These are phyloP conservation scores for Exophiala xenobiotica DNA, from an alignment of 2,329 filamentous ascomycete genomes.

Conservation along the genomic window DNA sequence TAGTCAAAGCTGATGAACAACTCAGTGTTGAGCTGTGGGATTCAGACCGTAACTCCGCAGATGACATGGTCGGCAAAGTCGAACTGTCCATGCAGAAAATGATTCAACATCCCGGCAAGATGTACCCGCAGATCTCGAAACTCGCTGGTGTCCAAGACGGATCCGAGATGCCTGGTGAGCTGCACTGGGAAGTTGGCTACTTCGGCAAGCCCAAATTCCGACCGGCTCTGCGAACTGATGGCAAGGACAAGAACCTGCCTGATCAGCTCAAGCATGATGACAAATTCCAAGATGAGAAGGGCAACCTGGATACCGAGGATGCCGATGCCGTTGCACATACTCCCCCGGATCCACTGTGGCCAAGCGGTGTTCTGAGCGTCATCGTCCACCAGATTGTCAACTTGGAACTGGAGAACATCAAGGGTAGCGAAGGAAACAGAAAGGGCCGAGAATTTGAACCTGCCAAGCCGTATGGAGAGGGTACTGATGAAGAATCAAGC, in stretches of 20 bases:
- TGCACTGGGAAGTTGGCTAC: slow-evolving; percentile 95
- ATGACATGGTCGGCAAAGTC: slow-evolving; percentile 93
- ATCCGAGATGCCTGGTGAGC: slow-evolving; percentile 84
- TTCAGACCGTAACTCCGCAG: slow-evolving; percentile 85
- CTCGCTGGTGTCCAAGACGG: slow-evolving; percentile 79
- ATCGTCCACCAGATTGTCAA: slow-evolving; percentile 95
- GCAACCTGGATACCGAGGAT: slow-evolving; percentile 66
- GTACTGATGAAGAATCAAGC: slow-evolving; percentile 78
- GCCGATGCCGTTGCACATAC: slow-evolving; percentile 87
- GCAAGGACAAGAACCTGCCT: slow-evolving; percentile 76
- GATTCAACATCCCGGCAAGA: slow-evolving; percentile 88
- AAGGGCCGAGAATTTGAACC: slow-evolving; percentile 88
- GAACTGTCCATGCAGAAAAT: slow-evolving; percentile 92
- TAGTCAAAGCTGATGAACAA: slow-evolving; percentile 91
- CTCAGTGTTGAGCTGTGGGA: slow-evolving; percentile 95
- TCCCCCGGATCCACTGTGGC: slow-evolving; percentile 94
- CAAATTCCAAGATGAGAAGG: slow-evolving; percentile 85
- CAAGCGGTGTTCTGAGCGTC: slow-evolving; percentile 81
- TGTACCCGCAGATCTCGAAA: slow-evolving; percentile 86
- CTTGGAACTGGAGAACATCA: slow-evolving; percentile 85
- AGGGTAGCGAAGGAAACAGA: slow-evolving; percentile 76
- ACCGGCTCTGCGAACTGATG: slow-evolving; percentile 78
- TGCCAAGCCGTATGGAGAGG: slow-evolving; percentile 78
- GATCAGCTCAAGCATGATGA: slow-evolving; percentile 69
- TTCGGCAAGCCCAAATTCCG: slow-evolving; percentile 90